A percentile compares a stretch with the other conserved stretches of the same genome.
phyloP scores from a whole-genome alignment of 2,329 filamentous ascomycete species.

The Amphichorda felina region DNA sequence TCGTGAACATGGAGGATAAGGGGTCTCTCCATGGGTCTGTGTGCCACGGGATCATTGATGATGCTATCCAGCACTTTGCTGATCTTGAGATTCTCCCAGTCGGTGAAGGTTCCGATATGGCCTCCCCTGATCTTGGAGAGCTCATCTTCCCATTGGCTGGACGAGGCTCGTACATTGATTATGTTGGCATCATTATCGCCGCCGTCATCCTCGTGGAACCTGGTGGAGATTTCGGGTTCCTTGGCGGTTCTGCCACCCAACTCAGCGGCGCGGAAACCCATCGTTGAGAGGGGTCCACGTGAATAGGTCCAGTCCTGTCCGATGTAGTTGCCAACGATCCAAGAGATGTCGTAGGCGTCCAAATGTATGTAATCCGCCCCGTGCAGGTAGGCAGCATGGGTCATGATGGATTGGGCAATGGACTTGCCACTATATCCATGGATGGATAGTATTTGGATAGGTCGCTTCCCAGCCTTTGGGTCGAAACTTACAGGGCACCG shows the following conservation, averaged over 20 bases:
- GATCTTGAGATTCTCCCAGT: constrained; percentile 52
- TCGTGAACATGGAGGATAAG: constrained; percentile 73
- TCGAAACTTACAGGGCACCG: constrained; percentile 16
- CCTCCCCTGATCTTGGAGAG: constrained; percentile 28
- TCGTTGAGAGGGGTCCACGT: constrained; percentile 35
- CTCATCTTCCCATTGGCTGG: constrained; percentile 26
- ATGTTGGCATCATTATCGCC: constrained; percentile 19
- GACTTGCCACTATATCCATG: constrained; percentile 25
- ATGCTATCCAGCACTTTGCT: constrained; percentile 44
- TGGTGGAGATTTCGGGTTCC: constrained; percentile 23
- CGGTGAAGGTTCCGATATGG: constrained; percentile 21
- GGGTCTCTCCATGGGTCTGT: constrained; percentile 14
- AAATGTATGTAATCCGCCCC: constrained; percentile 57
- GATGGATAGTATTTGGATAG: constrained; percentile 23
- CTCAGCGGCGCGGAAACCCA: constrained; percentile 45
- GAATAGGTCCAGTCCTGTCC: constrained; percentile 44
- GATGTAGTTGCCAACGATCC: constrained; percentile 57
- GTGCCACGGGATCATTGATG: constrained; percentile 21
- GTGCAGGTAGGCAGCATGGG: constrained; percentile 47
- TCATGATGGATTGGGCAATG: constrained; percentile 39
- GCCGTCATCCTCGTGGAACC: constrained; percentile 19
- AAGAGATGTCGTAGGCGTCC: constrained; percentile 57
- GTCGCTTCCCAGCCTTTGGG: constrained; percentile 20
- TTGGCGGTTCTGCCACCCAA: constrained; percentile 40
- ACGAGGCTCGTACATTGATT: constrained; percentile 14